Evolutionary conservation across 306 rosid species (phyloP), one percentile per base, ranked within the genome.

Genomic region (Sophora flavescens): DNA sequence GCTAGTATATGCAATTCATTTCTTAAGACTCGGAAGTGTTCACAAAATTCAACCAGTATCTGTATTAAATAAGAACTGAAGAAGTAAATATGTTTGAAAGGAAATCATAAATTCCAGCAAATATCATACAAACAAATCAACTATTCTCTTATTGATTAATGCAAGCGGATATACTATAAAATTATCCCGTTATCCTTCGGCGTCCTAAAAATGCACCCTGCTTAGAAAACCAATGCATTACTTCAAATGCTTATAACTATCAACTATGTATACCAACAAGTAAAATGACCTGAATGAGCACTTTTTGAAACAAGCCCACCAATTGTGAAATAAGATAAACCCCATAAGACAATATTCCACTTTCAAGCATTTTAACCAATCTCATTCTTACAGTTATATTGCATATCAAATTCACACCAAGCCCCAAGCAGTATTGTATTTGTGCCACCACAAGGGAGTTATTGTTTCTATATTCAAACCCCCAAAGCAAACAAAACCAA

Each of bases 121-220:
- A 36, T 62, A 30, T 51, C 72, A 47, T 35, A n/a, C 63, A 63
- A 63, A 63, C 17, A 79, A 53, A 79, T 12, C 3, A 50, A 53
- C 17, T 13, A 54, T 30, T 63, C 73, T 63, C 61, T 70, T 15
- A 39, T 38, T 47, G 15, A 62, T 75, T 50, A 36, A 54, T 70
- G 62, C 50, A 62, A 51, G 60, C 68, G 11, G 41, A 56, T 76
- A 39, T 53, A 52, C 33, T 63, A 76, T 18, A 64, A n/a, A 26
- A 51, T 17, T 51, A 63, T 50, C 53, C 47, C 0, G 63, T 18
- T 47, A 33, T 60, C 61, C 36, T 16, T 33, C 30, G 48, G 47
- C 47, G 3, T 60, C 36, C 26, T 30, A 32, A n/a, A 71, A 38
- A 54, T 54, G 39, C 2, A 8, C 39, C 28, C 53, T 44, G 50